These are phyloP conservation scores for Salinomyces thailandicus DNA, from an alignment of 2,329 filamentous ascomycete species.

Conservation along the genomic window DNA sequence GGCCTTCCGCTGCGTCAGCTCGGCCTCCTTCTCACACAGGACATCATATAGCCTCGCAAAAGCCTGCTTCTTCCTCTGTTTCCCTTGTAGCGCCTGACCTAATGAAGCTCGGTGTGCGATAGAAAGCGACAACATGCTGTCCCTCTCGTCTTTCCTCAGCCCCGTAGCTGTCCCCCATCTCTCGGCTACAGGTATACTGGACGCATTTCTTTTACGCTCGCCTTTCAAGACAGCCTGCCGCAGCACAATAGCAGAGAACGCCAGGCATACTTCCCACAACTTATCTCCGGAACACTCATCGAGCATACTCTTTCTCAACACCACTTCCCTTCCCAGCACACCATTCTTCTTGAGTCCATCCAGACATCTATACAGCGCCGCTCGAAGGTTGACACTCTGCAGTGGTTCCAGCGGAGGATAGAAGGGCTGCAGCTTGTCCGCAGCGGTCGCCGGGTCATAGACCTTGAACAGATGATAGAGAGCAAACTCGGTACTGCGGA, in stretches of 20 bases:
- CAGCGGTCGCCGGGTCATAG: constrained; percentile 69
- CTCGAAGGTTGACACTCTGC: constrained; percentile 81
- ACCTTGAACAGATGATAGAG: constrained; percentile 77
- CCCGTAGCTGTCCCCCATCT: constrained; percentile 37
- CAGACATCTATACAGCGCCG: constrained; percentile 68
- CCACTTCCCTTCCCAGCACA: constrained; percentile 63
- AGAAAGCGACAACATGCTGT: constrained; percentile 51
- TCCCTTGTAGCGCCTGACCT: constrained; percentile 46
- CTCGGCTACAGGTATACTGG: constrained; percentile 38
- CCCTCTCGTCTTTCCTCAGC: constrained; percentile 24
- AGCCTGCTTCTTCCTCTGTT: constrained; percentile 46
- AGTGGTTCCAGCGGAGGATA: constrained; percentile 84
- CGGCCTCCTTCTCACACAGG: constrained; percentile 26
- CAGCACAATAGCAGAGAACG: constrained; percentile 74
- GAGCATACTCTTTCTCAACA: constrained; percentile 87
- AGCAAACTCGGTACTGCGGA: constrained; percentile 78
- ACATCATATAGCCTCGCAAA: constrained; percentile 56
- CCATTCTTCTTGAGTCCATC: constrained; percentile 84
- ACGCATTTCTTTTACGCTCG: constrained; percentile 2
- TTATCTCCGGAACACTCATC: constrained; percentile 92
- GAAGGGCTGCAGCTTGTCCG: constrained; percentile 75
- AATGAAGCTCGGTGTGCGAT: constrained; percentile 64
- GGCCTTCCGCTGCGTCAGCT: constrained; percentile 44
- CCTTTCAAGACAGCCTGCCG: constrained; percentile 50
- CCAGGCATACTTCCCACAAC: constrained; percentile 73